phyloP scores from a whole-genome alignment of 805 yeast species.

The Candida yuanshanica region DNA sequence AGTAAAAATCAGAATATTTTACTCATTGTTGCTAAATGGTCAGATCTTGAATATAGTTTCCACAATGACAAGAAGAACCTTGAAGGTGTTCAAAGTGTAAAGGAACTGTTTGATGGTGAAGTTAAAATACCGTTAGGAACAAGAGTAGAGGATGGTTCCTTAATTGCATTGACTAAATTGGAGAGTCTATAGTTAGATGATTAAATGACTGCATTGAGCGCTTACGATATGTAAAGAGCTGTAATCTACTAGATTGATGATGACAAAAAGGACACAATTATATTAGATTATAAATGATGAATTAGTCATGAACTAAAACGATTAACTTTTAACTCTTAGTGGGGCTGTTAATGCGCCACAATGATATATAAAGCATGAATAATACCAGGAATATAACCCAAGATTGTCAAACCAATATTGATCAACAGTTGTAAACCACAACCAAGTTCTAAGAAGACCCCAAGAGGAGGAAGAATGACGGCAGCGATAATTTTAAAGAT shows the following conservation, averaged over 20 bases:
- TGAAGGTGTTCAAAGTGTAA: constrained; percentile 47
- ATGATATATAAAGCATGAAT: constrained; percentile 56
- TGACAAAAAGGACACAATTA: too few relatives aligned
- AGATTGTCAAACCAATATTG: constrained; percentile 55
- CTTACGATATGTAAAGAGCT: too few relatives aligned
- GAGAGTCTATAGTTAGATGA: constrained; percentile 2
- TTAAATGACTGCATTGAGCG: too few relatives aligned
- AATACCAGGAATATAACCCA: constrained; percentile 72
- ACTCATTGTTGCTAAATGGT: constrained; percentile 60
- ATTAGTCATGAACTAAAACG: too few relatives aligned
- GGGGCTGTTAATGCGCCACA: constrained; percentile 19
- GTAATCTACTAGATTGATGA: too few relatives aligned
- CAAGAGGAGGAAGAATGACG: constrained; percentile 49
- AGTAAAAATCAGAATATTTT: constrained; percentile 32
- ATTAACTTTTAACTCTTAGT: too few relatives aligned
- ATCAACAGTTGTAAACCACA: constrained; percentile 29
- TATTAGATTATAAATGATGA: constrained; percentile 4
- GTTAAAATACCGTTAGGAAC: constrained; percentile 47
- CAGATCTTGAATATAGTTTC: constrained; percentile 50
- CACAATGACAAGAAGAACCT: constrained; percentile 42
- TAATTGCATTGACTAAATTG: constrained; percentile 46
- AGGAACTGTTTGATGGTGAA: constrained; percentile 66
- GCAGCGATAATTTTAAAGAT: constrained; percentile 43
- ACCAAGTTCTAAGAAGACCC: constrained; percentile 51
- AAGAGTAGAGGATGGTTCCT: constrained; percentile 65